These are phyloP conservation scores for Monilinia laxa DNA, from an alignment of 2,329 filamentous ascomycete species.

Conservation along the genomic window DNA sequence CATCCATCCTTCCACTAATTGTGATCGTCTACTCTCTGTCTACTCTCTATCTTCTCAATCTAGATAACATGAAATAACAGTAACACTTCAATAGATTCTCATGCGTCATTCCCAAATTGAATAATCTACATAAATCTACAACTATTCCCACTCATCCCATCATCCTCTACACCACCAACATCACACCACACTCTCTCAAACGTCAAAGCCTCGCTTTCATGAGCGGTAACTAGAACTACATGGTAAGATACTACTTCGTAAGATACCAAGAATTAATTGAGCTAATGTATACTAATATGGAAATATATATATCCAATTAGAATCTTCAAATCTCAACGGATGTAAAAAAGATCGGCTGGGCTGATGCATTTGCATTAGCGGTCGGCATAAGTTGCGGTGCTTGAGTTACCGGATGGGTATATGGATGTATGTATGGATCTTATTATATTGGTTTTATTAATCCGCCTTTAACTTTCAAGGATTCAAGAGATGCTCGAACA, in stretches of 20 bases:
- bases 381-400: conserved; percentile 8
- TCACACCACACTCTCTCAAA: neutral
- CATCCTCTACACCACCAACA: neutral
- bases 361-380: conserved; percentile 22
- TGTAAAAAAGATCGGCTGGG: conserved; percentile 18
- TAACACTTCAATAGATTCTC: neutral
- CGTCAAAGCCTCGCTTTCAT: neutral
- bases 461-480: neutral
- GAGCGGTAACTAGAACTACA: conserved; percentile 2
- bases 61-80: neutral
- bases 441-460: neutral
- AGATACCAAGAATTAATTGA: neutral
- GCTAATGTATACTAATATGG: conserved; percentile 1
- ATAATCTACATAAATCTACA: conserved; percentile 1
- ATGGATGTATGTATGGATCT: too few relatives aligned
- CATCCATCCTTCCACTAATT: neutral
- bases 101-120: conserved; percentile 10
- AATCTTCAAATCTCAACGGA: conserved; percentile 8
- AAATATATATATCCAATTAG: conserved; percentile 12
- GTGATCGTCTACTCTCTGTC: neutral
- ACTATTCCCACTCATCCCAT: neutral
- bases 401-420: too few relatives aligned
- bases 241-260: conserved; percentile 5
- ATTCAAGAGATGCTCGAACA: neutral
- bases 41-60: neutral